These are phyloP conservation scores for Phytophthora megakarya DNA, from an alignment of 352 stramenopile species.

Conservation along the genomic window DNA sequence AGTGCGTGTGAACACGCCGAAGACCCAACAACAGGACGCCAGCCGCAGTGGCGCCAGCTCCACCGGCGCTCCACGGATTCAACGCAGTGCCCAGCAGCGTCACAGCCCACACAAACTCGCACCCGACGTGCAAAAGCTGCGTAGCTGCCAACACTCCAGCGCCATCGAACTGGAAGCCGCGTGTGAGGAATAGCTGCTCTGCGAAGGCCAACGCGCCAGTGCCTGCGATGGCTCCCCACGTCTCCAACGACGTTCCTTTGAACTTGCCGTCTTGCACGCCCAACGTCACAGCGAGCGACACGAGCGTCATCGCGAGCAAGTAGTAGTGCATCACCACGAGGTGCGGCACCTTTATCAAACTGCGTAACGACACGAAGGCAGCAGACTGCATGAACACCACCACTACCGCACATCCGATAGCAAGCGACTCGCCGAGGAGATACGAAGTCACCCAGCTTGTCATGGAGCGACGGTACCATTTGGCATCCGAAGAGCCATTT, in stretches of 20 bases:
- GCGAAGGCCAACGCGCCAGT: conserved; percentile 50
- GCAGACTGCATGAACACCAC: conserved; percentile 40
- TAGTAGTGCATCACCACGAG: conserved; percentile 74
- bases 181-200: conserved; percentile 61
- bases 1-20: conserved; percentile 35
- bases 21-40: conserved; percentile 34
- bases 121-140: conserved; percentile 55
- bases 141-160: conserved; percentile 55
- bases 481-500: conserved; percentile 32
- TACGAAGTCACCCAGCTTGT: conserved; percentile 34
- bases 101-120: conserved; percentile 59
- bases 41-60: conserved; percentile 42
- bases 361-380: conserved; percentile 50
- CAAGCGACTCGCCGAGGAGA: conserved; percentile 36
- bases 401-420: conserved; percentile 37
- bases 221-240: conserved; percentile 39
- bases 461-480: conserved; percentile 31
- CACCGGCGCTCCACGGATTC: conserved; percentile 50
- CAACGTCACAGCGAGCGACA: conserved; percentile 40
- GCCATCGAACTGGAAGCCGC: conserved; percentile 67
- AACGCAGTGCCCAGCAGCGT: conserved; percentile 42
- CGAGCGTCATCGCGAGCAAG: conserved; percentile 45
- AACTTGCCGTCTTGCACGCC: conserved; percentile 41
- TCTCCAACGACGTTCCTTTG: conserved; percentile 22
- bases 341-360: conserved; percentile 51